Evolutionary conservation across 768 basidiomycete genomes (phyloP).

Genomic region (Daedaleopsis sinensis): DNA sequence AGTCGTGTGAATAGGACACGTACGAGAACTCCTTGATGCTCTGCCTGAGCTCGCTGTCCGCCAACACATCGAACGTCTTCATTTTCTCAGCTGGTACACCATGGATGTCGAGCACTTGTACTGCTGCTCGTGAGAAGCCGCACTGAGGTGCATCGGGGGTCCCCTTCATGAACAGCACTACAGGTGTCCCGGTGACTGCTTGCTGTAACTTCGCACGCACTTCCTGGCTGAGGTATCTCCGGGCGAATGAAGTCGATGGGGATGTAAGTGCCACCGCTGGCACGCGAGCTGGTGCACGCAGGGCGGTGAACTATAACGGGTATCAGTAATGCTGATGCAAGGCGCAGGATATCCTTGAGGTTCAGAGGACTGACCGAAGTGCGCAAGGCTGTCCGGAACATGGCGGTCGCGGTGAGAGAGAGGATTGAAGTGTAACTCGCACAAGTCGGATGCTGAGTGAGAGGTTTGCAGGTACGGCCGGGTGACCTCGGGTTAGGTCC

Average conservation of each 20-base stretch:
- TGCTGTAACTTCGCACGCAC: constrained; percentile 64
- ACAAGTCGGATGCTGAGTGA: constrained; percentile 17
- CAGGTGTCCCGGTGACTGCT: constrained; percentile 73
- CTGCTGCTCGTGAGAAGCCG: constrained; percentile 93
- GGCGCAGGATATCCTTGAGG: too few species aligned
- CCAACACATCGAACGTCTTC: constrained; percentile 88
- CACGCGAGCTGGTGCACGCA: constrained; percentile 18
- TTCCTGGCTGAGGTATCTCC: constrained; percentile 65
- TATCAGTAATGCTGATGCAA: not conserved
- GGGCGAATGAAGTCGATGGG: constrained; percentile 29
- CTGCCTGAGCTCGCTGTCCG: constrained; percentile 78
- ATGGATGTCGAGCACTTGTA: constrained; percentile 87
- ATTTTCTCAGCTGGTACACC: constrained; percentile 81
- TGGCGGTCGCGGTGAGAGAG: constrained; percentile 29
- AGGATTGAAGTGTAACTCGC: constrained; percentile 9
- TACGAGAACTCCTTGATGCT: constrained; percentile 97
- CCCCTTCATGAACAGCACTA: constrained; percentile 99
- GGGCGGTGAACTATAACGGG: constrained; percentile 15
- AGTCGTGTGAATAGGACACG: constrained; percentile 37
- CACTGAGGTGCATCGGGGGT: constrained; percentile 86
- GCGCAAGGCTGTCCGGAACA: constrained; percentile 50
- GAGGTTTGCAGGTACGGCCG: constrained; percentile 10
- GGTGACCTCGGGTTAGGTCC: not conserved
- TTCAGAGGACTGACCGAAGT: constrained; percentile 42
- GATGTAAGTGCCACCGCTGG: constrained; percentile 20